Evolutionary conservation across 768 basidiomycete genomes (phyloP).

Genomic region (Termitomyces sp.): DNA sequence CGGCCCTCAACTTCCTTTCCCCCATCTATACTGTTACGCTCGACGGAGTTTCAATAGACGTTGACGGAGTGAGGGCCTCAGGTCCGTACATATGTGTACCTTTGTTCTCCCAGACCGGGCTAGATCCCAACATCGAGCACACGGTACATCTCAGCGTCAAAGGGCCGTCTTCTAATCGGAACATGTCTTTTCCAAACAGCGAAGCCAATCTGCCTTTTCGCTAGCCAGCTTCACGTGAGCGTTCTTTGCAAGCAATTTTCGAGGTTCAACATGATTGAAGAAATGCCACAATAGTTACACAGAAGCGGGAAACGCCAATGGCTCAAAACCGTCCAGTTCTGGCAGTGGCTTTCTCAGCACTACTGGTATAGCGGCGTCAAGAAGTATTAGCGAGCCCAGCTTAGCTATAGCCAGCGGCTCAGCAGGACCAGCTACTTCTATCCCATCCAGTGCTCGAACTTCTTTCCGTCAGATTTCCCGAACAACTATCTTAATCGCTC

Average conservation of each 20-base stretch:
- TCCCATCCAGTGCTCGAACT: background rate
- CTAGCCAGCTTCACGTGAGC: background rate
- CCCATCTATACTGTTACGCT: background rate
- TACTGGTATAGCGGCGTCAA: background rate
- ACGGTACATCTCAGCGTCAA: background rate
- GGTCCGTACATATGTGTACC: too few relatives aligned
- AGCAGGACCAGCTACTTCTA: background rate
- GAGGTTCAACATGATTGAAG: background rate
- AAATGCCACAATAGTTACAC: background rate
- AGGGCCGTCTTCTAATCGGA: background rate
- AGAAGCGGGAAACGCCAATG: background rate
- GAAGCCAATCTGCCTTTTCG: background rate
- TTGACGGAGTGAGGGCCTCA: too few relatives aligned
- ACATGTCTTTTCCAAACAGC: background rate
- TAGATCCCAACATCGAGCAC: background rate
- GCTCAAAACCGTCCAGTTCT: background rate
- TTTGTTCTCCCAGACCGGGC: background rate
- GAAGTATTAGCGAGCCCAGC: background rate
- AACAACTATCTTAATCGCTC: background rate
- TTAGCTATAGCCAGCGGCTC: background rate
- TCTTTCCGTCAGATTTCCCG: background rate
- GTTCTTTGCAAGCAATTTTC: background rate
- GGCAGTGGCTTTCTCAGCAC: background rate
- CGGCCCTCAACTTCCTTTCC: background rate
- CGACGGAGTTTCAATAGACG: too few relatives aligned